These are phyloP conservation scores for Rhodotorula paludigena DNA, from an alignment of 768 basidiomycete species.

Conservation along the genomic window DNA sequence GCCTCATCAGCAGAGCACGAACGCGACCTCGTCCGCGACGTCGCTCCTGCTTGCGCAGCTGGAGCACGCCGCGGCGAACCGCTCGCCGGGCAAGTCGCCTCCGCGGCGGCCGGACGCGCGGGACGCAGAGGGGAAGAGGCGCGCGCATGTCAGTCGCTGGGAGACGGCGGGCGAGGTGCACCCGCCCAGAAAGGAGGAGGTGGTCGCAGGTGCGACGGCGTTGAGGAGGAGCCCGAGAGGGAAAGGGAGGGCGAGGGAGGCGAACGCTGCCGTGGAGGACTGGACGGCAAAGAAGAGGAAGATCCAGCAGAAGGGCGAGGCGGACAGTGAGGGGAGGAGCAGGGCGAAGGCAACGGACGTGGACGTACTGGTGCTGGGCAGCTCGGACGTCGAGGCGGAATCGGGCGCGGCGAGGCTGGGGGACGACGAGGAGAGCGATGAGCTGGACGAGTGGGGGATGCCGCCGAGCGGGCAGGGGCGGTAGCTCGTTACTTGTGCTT, in stretches of 20 bases:
- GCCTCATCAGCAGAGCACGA: neutral
- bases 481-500: neutral
- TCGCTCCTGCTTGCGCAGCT: conserved; percentile 13
- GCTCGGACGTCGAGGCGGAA: conserved; percentile 20
- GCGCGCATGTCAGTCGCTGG: no score
- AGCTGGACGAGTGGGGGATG: conserved; percentile 34
- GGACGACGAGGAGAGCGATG: conserved; percentile 3
- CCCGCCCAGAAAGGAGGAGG: neutral
- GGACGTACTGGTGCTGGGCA: conserved; percentile 21
- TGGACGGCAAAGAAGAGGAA: neutral
- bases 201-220: neutral
- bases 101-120: neutral
- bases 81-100: neutral
- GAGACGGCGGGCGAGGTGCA: no score
- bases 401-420: neutral
- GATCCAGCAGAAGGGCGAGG: neutral
- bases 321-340: neutral
- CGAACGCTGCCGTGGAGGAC: neutral
- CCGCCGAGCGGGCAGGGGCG: conserved; percentile 25
- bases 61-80: no score
- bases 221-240: neutral
- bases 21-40: neutral
- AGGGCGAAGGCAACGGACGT: neutral
- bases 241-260: neutral
- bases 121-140: neutral